Base-by-base conservation (phyloP, 257 asterid species). In the Buddleja alternifolia region DNA sequence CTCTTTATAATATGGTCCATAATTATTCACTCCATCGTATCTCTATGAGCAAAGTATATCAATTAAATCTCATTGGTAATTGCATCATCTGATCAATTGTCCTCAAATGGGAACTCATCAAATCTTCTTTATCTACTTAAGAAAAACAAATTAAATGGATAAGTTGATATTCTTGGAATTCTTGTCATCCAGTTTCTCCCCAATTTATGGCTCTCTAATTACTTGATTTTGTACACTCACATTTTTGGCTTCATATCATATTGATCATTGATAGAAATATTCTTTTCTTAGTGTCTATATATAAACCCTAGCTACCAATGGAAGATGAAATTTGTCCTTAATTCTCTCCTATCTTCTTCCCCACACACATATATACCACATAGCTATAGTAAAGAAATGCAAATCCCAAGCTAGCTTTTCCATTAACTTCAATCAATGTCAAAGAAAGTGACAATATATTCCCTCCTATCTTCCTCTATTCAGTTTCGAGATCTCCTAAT, bases 251-350 rank as follows among this genome's bases (percentile, higher is more conserved):
- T 39, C n/a, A 24, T 60, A 41, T 55, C 0, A 41, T 29, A 41
- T 41, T 48, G 68, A 58, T 58, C 29, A 67, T 52, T 66, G 62
- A 52, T 34, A 12, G 52, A 46, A 51, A 70, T 54, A 60, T 72
- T 64, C 68, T 46, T 64, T 50, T 15, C 41, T 80, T 60, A 21
- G 16, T 72, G 53, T 65, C 62, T 45, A 55, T 54, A 63, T 47
- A 71, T 60, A 67, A 69, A 59, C 74, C 76, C 68, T 75, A 63
- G 23, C 32, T 54, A 57, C 8, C 29, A 56, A 29, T 70, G 19
- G 60, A 61, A 67, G 53, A 55, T 61, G 46, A 41, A 61, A 46
- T 20, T 74, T 32, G 53, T 58, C 58, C 29, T 14, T 2, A 47
- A n/a, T 40, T 71, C 42, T 57, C 11, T 44, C 11, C 19, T 29